These are phyloP conservation scores for Sporothrix globosa DNA, from an alignment of 2,329 filamentous ascomycete species.

Conservation along the genomic window DNA sequence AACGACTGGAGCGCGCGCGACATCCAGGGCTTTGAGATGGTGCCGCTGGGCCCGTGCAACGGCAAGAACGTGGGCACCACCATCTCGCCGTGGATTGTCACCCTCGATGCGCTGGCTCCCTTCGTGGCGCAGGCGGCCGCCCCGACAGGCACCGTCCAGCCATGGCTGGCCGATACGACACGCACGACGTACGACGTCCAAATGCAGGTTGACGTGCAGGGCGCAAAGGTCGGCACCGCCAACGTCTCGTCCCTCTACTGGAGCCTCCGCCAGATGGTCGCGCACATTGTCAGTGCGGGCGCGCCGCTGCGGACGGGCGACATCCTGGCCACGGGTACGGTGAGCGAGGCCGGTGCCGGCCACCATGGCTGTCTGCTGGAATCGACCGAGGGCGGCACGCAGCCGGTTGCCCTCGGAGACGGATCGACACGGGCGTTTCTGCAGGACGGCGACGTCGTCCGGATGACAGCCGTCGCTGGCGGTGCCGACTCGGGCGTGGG, in stretches of 20 bases:
- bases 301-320: slow-evolving; percentile 76
- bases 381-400: slow-evolving; percentile 50
- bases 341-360: slow-evolving; percentile 51
- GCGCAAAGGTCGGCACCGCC: neutral
- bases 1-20: slow-evolving; percentile 88
- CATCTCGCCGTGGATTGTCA: slow-evolving; percentile 78
- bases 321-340: slow-evolving; percentile 77
- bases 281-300: slow-evolving; percentile 69
- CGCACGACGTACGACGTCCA: slow-evolving; percentile 50
- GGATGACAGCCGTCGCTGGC: slow-evolving; percentile 43
- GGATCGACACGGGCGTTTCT: slow-evolving; percentile 50
- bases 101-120: slow-evolving; percentile 72
- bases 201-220: slow-evolving; percentile 17
- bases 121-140: neutral
- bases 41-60: slow-evolving; percentile 81
- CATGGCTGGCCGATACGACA: slow-evolving; percentile 50
- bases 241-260: slow-evolving; percentile 56
- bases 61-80: slow-evolving; percentile 81
- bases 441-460: slow-evolving; percentile 52
- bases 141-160: neutral
- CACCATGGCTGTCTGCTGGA: slow-evolving; percentile 51
- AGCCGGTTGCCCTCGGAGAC: slow-evolving; percentile 46
- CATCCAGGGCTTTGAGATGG: slow-evolving; percentile 82
- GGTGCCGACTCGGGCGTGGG: slow-evolving; percentile 46
- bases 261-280: slow-evolving; percentile 82